Evolutionary conservation across 306 rosid genomes (phyloP), one percentile per base, ranked within the genome.

Genomic region (Medicago ruthenica): DNA sequence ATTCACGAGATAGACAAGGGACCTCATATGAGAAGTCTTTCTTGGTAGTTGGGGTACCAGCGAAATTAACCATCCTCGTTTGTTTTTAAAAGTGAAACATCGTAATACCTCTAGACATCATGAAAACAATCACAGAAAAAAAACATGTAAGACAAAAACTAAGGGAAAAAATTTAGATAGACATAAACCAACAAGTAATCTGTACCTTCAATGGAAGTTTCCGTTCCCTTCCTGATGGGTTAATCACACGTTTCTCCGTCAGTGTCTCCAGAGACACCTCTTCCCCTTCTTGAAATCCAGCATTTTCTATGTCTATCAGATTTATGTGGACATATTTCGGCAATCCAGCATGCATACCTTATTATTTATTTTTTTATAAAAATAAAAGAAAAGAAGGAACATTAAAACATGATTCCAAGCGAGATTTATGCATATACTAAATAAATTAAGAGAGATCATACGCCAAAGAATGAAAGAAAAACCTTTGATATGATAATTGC

Each of bases 141-240:
- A 0, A 37, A 79, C 15, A 59, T 48, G 61, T 4, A 76, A 80
- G 61, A 72, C 39, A 39, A 37, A 27, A 42, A 27, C 72, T 20
- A 62, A 7, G 13, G 64, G 77, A 65, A 40, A 63, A 65, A 64
- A 22, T 22, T 22, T 27, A 66, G n/a, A 63, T 55, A 76, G 42
- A 36, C 54, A 39, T 37, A 68, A 71, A 63, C 27, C 36, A 57
- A 76, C 70, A 59, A 65, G 59, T 67, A 67, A 80, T 55, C 2
- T 70, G 79, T 86, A 92, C 93, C 99, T 95, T 95, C 83, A 95
- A 81, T 59, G 96, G 97, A 50, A 95, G 99, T 76, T 40, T 89
- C 76, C 96, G 85, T 17, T 92, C 98, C 83, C 98, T 92, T 81
- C 98, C 98, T 9, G 99, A 95, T 54, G 98, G 96, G 83, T 92